These are phyloP conservation scores for Dipodascopsis tothii DNA, from an alignment of 805 yeast genomes.

Conservation along the genomic window DNA sequence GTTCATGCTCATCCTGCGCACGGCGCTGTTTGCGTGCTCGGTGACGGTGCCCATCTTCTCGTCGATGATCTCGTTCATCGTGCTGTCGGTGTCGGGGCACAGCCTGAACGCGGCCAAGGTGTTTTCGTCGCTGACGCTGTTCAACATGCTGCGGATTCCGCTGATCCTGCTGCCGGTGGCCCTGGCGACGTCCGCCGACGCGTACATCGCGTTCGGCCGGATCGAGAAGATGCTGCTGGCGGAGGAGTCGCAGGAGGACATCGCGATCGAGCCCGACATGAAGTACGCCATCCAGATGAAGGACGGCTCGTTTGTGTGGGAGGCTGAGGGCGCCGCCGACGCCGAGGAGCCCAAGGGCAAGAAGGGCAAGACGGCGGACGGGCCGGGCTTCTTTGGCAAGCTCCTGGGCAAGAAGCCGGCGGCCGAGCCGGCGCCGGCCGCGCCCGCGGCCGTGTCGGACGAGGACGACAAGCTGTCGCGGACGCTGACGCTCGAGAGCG, in stretches of 20 bases:
- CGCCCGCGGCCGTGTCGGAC: conserved; percentile 12
- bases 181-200: conserved; percentile 55
- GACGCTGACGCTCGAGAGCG: conserved; percentile 26
- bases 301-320: conserved; percentile 65
- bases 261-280: conserved; percentile 31
- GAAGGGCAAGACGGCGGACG: not conserved
- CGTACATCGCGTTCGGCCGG: conserved; percentile 49
- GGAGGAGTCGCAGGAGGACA: conserved; percentile 34
- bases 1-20: conserved; percentile 58
- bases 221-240: conserved; percentile 46
- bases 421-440: conserved; percentile 1
- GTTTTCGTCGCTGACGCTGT: conserved; percentile 64
- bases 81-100: conserved; percentile 40
- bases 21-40: conserved; percentile 56
- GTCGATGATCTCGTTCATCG: conserved; percentile 54
- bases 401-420: conserved; percentile 1
- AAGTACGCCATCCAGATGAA: conserved; percentile 43
- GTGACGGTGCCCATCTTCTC: conserved; percentile 62
- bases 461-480: conserved; percentile 15
- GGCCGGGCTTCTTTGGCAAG: not conserved
- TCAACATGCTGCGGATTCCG: conserved; percentile 54
- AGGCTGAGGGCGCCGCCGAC: conserved; percentile 26
- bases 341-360: conserved; percentile 5
- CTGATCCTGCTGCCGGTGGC: conserved; percentile 62
- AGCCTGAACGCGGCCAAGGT: conserved; percentile 50